Evolutionary conservation across 1,284 basidiomycete species (phyloP), one percentile per base, ranked within the genome.

Genomic region (Boletus semigastroideus): DNA sequence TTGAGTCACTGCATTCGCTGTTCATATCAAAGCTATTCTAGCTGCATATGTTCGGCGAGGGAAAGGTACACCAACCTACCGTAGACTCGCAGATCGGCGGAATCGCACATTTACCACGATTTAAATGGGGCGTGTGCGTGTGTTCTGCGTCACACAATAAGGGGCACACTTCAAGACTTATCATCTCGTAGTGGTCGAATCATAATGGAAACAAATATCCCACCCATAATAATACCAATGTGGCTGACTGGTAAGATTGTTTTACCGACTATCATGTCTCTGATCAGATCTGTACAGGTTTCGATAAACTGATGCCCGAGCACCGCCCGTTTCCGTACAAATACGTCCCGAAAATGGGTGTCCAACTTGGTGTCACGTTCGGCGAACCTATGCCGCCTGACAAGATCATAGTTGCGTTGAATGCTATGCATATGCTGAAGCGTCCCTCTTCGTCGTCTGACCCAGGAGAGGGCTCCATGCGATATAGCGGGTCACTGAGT

Each of bases 101-200:
- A 2, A 61, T 72, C 16, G 72, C 78, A 10, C 72, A 76, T 39
- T 68, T 98, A 54, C 77, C 87, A 7, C 77, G 92, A 42, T 98
- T 99, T 73, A 97, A 97, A 75, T 99, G 96, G 97, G 97, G 96
- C 52, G 78, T 98, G 86, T 93, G 68, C 69, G 90, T 88, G 90
- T 88, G 25, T 53, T 47, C 53, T 60, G 31, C 27, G 44, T 53
- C 33, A 31, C 53, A 48, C 34, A 25, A 40, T 41, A 33, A 30
- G 36, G 31, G 8, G 34, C 31, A 28, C 34, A 52, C 41, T 46
- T 45, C 49, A 7, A 13, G 31, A 16, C 25, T 17, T 13, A 16
- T 38, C 16, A 6, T 28, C 25, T 46, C 45, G 22, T 63, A 94
- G 92, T 37, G 90, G 89, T 33, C 80, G 92, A 14, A 89, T 96